Evolutionary conservation across 2,329 filamentous ascomycete species (phyloP).

Genomic region (Tolypocladium tropicale): DNA sequence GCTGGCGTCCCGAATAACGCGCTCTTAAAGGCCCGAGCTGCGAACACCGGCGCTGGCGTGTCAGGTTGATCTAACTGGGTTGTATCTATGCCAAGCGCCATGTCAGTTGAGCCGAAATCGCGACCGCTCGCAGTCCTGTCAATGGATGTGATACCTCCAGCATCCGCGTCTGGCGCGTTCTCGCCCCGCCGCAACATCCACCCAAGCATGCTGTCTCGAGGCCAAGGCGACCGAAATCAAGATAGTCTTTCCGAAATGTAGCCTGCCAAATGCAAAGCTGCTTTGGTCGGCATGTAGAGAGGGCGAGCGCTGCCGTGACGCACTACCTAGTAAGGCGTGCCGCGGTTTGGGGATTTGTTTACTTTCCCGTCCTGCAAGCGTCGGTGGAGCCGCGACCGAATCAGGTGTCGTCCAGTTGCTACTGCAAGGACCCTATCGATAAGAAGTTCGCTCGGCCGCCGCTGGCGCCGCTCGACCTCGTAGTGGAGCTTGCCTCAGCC

Average conservation of each 20-base stretch:
- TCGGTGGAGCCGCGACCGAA: not conserved
- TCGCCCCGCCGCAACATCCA: slow-evolving; percentile 45
- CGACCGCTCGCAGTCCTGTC: not conserved
- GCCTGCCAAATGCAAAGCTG: not conserved
- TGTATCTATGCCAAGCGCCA: slow-evolving; percentile 18
- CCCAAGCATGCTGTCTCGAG: slow-evolving; percentile 36
- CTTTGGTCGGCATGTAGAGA: too few species aligned
- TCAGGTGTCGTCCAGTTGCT: not conserved
- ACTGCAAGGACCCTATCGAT: not conserved
- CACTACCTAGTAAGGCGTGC: not conserved
- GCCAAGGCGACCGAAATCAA: not conserved
- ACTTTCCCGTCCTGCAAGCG: not conserved
- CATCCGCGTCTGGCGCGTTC: slow-evolving; percentile 22
- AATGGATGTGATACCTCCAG: slow-evolving; percentile 10
- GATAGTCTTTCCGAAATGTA: not conserved
- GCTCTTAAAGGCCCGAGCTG: slow-evolving; percentile 53
- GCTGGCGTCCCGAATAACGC: slow-evolving; percentile 52
- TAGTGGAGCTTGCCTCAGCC: not conserved
- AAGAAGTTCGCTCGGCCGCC: not conserved
- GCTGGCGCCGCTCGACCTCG: not conserved
- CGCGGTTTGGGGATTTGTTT: not conserved
- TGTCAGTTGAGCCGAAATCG: not conserved
- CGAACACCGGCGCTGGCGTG: slow-evolving; percentile 57
- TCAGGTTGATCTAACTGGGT: slow-evolving; percentile 48
- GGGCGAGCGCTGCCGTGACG: not conserved